Percentiles rank a stretch among this genome's conserved stretches.
Conservation (phyloP, 2,329 filamentous ascomycete species). For the Pyrenophora teres region DNA sequence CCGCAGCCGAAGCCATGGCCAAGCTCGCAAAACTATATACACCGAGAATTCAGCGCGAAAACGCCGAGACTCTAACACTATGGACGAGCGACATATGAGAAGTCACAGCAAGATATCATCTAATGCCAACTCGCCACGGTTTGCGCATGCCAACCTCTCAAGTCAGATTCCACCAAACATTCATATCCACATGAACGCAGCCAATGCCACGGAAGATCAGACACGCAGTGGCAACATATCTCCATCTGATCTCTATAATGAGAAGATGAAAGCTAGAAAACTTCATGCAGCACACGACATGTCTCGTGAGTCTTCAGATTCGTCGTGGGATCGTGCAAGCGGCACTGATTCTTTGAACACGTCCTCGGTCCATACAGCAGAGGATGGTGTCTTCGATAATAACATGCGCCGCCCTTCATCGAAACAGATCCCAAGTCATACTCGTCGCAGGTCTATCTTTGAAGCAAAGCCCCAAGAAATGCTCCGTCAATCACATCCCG, state of each 20-base stretch:
- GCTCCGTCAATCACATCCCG: constrained; percentile 9
- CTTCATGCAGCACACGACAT: constrained; percentile 16
- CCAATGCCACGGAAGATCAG: constrained; percentile 13
- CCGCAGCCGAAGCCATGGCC: constrained; percentile 16
- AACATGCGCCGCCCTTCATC: constrained; percentile 10
- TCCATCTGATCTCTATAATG: constrained; percentile 12
- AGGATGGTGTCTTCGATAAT: constrained; percentile 27
- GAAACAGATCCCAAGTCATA: neutral
- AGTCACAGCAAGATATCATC: constrained; percentile 23
- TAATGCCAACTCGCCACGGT: constrained; percentile 23
- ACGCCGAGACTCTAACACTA: constrained; percentile 12
- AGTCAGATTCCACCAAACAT: constrained; percentile 20
- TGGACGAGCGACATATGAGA: constrained; percentile 24
- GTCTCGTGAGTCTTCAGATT: constrained; percentile 16
- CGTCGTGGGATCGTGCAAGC: constrained; percentile 28
- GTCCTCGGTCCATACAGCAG: constrained; percentile 26
- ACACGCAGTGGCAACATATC: constrained; percentile 17
- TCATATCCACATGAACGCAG: constrained; percentile 26
- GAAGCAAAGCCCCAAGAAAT: neutral
- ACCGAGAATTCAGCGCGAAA: constrained; percentile 14
- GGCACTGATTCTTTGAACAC: constrained; percentile 26
- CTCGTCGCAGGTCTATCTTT: constrained; percentile 1
- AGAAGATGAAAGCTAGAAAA: constrained; percentile 15
- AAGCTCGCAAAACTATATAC: constrained; percentile 10
- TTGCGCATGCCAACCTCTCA: constrained; percentile 11